Base-by-base conservation (phyloP, 2,329 filamentous ascomycete species). In the Gaeumannomyces tritici region DNA sequence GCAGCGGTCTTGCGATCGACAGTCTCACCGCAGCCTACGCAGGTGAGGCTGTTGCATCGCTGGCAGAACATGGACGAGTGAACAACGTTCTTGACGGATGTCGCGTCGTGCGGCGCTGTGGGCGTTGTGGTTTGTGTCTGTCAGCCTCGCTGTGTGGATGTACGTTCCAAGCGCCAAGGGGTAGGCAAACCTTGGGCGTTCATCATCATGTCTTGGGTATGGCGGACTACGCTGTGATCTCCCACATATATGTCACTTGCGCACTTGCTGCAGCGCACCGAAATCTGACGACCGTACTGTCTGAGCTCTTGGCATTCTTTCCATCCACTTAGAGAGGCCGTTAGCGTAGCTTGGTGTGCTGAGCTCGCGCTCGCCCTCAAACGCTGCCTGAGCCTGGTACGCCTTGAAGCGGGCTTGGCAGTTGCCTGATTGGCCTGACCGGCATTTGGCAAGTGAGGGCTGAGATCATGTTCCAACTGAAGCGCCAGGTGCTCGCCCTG, bases 21-120 rank as follows among this genome's bases (percentile, higher is more conserved):
- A 13, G n/a, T 27, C 31, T 35, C 26, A 15, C 58, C 55, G 57
- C 67, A 68, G 11, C 63, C 63, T 3, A 66, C 28, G 51, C 69
- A 70, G 59, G 42, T 62, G 29, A 60, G 62, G 3, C 28, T 24
- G 4, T 59, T 60, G 62, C 69, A 71, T 4, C 58, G 63, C 11
- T 42, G 42, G 57, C 64, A 67, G 27, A 26, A 27, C 29, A 64
- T 61, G 35, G 60, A 60, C 2, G 64, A 27, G 35, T 62, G 33
- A 12, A 67, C 42, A 4, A 56, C 18, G 24, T 58, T 58, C 56
- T 33, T 58, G 21, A 33, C 27, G 6, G 55, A 56, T 56, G 55
- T 27, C 55, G 55, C 55, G 11, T 51, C 28, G 15, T 56, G 55
- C 12, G 24, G 55, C 12, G 24, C 55, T 56, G 26, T 3, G 7